These are phyloP conservation scores for Eucalyptus paniculata DNA, from an alignment of 345 rosid genomes.

Conservation along the genomic window DNA sequence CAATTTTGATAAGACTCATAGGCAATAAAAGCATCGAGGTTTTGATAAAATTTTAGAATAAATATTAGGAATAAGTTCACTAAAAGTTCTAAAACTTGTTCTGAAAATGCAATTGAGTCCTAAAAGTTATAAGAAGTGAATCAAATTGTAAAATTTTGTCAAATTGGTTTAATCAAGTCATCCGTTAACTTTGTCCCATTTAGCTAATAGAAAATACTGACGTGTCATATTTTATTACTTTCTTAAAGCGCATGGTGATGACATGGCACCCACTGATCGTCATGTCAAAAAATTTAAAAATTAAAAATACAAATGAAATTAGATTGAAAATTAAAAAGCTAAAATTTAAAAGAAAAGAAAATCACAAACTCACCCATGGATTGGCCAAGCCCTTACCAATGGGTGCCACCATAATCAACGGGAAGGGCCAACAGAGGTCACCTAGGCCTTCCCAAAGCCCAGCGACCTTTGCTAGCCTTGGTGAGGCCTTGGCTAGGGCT, in stretches of 20 bases:
- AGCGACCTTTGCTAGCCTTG: accelerated
- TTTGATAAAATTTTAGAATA: no score
- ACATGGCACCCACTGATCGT: not conserved
- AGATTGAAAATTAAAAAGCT: no score
- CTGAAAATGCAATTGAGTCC: no score
- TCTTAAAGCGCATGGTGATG: not conserved
- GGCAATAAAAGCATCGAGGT: not conserved
- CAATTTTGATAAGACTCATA: not conserved
- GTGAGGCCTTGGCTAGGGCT: not conserved
- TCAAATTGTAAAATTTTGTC: no score
- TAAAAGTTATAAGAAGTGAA: no score
- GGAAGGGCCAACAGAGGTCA: not conserved
- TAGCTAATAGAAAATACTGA: no score
- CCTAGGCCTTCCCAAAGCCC: not conserved
- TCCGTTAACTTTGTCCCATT: not conserved
- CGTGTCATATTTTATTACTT: not conserved
- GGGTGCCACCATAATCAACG: accelerated
- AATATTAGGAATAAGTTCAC: not conserved
- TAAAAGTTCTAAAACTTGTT: no score
- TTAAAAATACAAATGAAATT: no score
- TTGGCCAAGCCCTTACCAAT: not conserved
- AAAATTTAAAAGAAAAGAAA: no score
- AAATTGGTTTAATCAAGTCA: no score
- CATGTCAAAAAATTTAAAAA: no score
- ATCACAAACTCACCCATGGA: not conserved